These are phyloP conservation scores for Aspergillus mulundensis DNA, from an alignment of 495 filamentous ascomycete genomes.

Conservation along the genomic window DNA sequence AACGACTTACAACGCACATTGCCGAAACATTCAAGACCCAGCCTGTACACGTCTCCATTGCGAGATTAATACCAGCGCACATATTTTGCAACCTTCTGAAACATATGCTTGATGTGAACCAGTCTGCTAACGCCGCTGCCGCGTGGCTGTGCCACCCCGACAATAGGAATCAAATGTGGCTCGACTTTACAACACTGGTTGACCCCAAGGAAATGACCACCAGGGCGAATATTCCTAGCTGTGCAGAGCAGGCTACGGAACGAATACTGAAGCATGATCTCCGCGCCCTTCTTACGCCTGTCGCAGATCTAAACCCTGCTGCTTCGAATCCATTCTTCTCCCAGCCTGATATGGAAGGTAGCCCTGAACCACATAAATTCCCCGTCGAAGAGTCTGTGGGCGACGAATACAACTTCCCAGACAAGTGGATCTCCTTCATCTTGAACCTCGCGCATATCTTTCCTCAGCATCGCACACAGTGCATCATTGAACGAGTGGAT, in stretches of 20 bases:
- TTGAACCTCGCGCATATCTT: constrained; percentile 70
- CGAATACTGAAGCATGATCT: constrained; percentile 72
- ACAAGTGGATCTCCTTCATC: constrained; percentile 83
- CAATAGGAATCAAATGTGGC: constrained; percentile 73
- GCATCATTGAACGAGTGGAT: constrained; percentile 43
- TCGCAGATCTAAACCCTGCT: constrained; percentile 31
- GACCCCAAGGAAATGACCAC: constrained; percentile 55
- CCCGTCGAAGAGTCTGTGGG: constrained; percentile 35
- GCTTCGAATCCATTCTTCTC: constrained; percentile 34
- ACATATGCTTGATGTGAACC: constrained; percentile 83
- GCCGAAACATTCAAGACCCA: constrained; percentile 71
- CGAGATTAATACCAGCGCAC: constrained; percentile 81
- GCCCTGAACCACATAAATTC: constrained; percentile 29
- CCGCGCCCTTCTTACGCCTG: constrained; percentile 58
- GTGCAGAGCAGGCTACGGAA: constrained; percentile 45
- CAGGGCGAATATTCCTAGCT: constrained; percentile 41
- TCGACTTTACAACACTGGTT: constrained; percentile 80
- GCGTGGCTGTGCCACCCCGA: constrained; percentile 48
- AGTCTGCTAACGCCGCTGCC: constrained; percentile 61
- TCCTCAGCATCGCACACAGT: constrained; percentile 61
- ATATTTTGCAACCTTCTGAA: constrained; percentile 83
- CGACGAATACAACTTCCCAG: constrained; percentile 63
- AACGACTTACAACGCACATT: constrained; percentile 72
- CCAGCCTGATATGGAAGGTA: constrained; percentile 41
- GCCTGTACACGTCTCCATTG: constrained; percentile 75